Evolutionary conservation across 768 basidiomycete species (phyloP).

Genomic region (Lactarius psammicola): DNA sequence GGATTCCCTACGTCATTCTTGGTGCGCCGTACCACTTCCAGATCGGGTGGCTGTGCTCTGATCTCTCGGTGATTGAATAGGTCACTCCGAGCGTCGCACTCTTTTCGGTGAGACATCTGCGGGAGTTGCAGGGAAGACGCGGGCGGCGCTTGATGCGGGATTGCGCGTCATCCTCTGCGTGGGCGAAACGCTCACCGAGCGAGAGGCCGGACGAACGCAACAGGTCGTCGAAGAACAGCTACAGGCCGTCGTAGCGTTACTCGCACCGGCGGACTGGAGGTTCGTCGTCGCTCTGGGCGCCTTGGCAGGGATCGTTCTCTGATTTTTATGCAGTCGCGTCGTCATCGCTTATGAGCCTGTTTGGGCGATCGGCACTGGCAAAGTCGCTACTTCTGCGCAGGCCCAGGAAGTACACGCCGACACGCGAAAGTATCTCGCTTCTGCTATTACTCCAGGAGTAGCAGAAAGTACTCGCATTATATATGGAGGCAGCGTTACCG

Average conservation of each 20-base stretch:
- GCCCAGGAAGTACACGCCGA: constrained; percentile 90
- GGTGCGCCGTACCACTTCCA: constrained; percentile 46
- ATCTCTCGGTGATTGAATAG: constrained; percentile 37
- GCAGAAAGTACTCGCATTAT: constrained; percentile 81
- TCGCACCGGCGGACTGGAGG: constrained; percentile 77
- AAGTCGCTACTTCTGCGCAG: constrained; percentile 87
- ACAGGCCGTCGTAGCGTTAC: constrained; percentile 62
- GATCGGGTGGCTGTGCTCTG: constrained; percentile 11
- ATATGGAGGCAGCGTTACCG: constrained; percentile 94
- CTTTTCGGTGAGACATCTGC: constrained; percentile 87
- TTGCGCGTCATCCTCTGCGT: constrained; percentile 93
- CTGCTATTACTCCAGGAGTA: constrained; percentile 62
- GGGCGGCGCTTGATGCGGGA: constrained; percentile 69
- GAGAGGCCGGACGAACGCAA: constrained; percentile 75
- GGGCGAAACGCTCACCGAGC: constrained; percentile 88
- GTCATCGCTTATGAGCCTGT: constrained; percentile 97
- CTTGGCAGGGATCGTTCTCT: not conserved
- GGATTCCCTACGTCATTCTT: constrained; percentile 87
- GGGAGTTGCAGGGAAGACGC: constrained; percentile 81
- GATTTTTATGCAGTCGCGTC: constrained; percentile 57
- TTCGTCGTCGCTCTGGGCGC: constrained; percentile 38
- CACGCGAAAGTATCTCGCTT: constrained; percentile 72
- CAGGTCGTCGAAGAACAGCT: constrained; percentile 82
- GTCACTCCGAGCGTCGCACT: constrained; percentile 95
- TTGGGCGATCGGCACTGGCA: constrained; percentile 99